Evolutionary conservation across 1,284 basidiomycete species (phyloP), one percentile per base, ranked within the genome.

Genomic region (Trametes polyzona): DNA sequence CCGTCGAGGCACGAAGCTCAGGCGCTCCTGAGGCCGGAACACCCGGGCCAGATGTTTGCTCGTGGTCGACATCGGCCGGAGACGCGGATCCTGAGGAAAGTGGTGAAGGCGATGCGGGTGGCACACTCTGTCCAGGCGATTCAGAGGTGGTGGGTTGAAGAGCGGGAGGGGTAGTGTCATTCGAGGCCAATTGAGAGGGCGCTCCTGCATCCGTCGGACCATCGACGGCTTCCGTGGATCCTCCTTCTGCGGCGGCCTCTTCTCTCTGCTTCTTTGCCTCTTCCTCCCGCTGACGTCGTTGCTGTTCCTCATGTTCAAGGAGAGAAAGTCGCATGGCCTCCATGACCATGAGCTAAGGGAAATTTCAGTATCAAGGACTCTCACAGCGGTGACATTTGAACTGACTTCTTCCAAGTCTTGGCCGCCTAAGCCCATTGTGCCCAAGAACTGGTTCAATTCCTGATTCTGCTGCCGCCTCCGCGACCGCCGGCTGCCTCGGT

Each of bases 251-350:
- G 16, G 63, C 44, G 7, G 48, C 57, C 23, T 62, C 60, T 30
- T 52, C 63, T 60, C 74, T 75, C 69, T 82, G 76, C 55, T 76
- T 76, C 68, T 76, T 78, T 51, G 73, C 73, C 65, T 79, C 80
- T 62, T 87, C 83, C 64, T 84, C 86, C 54, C 79, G 81, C 65
- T 89, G 83, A 65, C 83, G 85, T 63, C 82, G 78, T 65, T 91
- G 88, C 52, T 90, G 88, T 63, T 88, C 88, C 72, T 92, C 90
- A 63, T 98, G 95, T 65, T 99, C 96, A 51, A 97, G 73, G 62
- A 98, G 78, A 41, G 95, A 97, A 55, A 98, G 78, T 39, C 96
- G 87, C 95, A 99, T 98, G 1, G 96, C 97, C 76, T 99, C 96
- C 93, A 96, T 96, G 52, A 99, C 81, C 96, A 99, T 98, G 44